Percentiles rank a stretch among this genome's conserved stretches.
phyloP scores from a whole-genome alignment of 306 rosid species.

The Medicago lupulina region DNA sequence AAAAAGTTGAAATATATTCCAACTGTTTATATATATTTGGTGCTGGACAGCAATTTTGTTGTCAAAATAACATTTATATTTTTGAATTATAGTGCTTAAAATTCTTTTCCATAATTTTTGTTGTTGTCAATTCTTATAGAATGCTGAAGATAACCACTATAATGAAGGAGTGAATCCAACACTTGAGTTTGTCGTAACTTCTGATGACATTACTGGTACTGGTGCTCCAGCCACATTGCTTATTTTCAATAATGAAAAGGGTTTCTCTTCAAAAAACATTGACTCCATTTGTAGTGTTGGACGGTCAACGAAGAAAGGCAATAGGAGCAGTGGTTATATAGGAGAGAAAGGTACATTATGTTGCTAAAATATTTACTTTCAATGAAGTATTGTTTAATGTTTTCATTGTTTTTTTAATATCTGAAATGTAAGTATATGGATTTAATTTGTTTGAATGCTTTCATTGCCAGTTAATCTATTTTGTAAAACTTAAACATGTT shows the following conservation, averaged over 20 bases:
- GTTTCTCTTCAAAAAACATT: too few species aligned
- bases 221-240: slow-evolving; percentile 72
- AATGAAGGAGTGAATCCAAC: slow-evolving; percentile 52
- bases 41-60: too few species aligned
- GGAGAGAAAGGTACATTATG: slow-evolving; percentile 75
- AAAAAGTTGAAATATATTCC: too few species aligned
- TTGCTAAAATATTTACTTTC: neutral
- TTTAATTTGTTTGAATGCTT: neutral
- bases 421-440: neutral
- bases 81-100: neutral
- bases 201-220: slow-evolving; percentile 63
- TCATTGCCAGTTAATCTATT: neutral
- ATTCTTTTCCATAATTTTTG: slow-evolving; percentile 4
- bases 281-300: too few species aligned
- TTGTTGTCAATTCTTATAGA: slow-evolving; percentile 47
- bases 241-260: too few species aligned
- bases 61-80: neutral
- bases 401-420: neutral
- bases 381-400: neutral
- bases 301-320: slow-evolving; percentile 74
- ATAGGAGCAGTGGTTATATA: slow-evolving; percentile 68
- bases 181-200: slow-evolving; percentile 69
- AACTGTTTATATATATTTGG: too few species aligned
- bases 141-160: slow-evolving; percentile 82
- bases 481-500: neutral